phyloP scores from a whole-genome alignment of 257 asterid genomes.

The Gentiana macrophylla region DNA sequence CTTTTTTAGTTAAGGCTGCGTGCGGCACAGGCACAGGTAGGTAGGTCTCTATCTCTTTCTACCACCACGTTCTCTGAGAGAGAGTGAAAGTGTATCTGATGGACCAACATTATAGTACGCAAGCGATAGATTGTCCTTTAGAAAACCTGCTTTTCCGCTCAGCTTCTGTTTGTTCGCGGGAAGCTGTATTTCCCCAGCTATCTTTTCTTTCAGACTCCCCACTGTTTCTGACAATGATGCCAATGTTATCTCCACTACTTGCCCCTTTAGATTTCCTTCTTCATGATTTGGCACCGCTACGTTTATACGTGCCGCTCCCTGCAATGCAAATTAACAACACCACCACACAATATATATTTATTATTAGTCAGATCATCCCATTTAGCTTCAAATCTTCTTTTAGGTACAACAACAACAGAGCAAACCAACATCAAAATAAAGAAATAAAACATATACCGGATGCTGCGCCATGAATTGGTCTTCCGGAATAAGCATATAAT shows the following conservation, averaged over 20 bases:
- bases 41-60: slow-evolving; percentile 53
- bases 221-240: slow-evolving; percentile 76
- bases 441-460: slow-evolving; percentile 28
- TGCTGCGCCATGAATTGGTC: slow-evolving; percentile 77
- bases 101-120: slow-evolving; percentile 78
- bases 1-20: no score
- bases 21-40: not conserved
- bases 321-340: slow-evolving; percentile 16
- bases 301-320: slow-evolving; percentile 71
- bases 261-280: slow-evolving; percentile 89
- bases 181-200: slow-evolving; percentile 86
- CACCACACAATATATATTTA: not conserved
- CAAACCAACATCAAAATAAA: not conserved
- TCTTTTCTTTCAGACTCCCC: slow-evolving; percentile 85
- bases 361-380: no score
- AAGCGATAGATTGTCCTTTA: slow-evolving; percentile 88
- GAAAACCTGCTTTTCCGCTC: slow-evolving; percentile 98
- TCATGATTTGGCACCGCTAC: slow-evolving; percentile 77
- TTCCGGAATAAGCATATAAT: slow-evolving; percentile 70
- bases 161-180: slow-evolving; percentile 93
- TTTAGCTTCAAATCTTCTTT: no score
- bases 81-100: slow-evolving; percentile 65
- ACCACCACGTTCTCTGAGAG: slow-evolving; percentile 98
- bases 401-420: not conserved
- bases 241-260: slow-evolving; percentile 63